Evolutionary conservation across 352 stramenopile species (phyloP).

Genomic region (Phytophthora boehmeriae): DNA sequence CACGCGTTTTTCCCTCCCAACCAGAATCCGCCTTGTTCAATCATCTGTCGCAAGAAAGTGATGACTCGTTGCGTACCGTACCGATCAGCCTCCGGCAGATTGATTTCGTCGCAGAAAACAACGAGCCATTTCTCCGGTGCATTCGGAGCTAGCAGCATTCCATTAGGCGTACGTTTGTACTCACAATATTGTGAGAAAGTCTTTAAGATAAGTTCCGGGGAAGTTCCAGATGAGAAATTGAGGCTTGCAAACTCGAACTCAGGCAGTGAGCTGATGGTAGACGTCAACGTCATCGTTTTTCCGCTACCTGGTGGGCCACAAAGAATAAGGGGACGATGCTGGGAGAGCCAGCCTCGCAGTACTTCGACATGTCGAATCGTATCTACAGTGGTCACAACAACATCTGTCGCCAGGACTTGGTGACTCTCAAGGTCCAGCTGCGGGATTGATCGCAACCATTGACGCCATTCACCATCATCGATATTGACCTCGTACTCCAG

Average conservation of each 20-base stretch:
- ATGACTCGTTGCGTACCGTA: slow-evolving; percentile 99
- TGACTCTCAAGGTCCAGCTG: slow-evolving; percentile 98
- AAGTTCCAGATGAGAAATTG: slow-evolving; percentile 99
- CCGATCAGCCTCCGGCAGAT: slow-evolving; percentile 97
- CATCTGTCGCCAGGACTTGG: slow-evolving; percentile 94
- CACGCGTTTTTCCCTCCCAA: slow-evolving; percentile 89
- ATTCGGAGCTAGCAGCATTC: slow-evolving; percentile 95
- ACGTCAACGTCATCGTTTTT: slow-evolving; percentile 99
- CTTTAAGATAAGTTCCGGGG: slow-evolving; percentile 98
- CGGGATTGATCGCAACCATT: slow-evolving; percentile 96
- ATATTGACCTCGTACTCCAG: slow-evolving; percentile 97
- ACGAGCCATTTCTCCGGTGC: slow-evolving; percentile 98
- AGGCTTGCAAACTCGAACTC: slow-evolving; percentile 98
- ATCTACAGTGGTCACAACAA: slow-evolving; percentile 99
- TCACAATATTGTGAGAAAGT: slow-evolving; percentile 99
- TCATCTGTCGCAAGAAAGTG: slow-evolving; percentile 98
- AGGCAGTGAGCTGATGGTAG: slow-evolving; percentile 96
- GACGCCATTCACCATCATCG: slow-evolving; percentile 96
- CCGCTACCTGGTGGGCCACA: slow-evolving; percentile 98
- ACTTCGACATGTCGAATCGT: slow-evolving; percentile 99
- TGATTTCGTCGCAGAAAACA: slow-evolving; percentile 99
- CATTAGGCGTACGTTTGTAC: slow-evolving; percentile 97
- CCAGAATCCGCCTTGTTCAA: slow-evolving; percentile 96
- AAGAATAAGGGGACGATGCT: slow-evolving; percentile 96
- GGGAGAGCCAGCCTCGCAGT: slow-evolving; percentile 96